phyloP scores from a whole-genome alignment of 257 asterid species.

The Nicotiana paniculata region DNA sequence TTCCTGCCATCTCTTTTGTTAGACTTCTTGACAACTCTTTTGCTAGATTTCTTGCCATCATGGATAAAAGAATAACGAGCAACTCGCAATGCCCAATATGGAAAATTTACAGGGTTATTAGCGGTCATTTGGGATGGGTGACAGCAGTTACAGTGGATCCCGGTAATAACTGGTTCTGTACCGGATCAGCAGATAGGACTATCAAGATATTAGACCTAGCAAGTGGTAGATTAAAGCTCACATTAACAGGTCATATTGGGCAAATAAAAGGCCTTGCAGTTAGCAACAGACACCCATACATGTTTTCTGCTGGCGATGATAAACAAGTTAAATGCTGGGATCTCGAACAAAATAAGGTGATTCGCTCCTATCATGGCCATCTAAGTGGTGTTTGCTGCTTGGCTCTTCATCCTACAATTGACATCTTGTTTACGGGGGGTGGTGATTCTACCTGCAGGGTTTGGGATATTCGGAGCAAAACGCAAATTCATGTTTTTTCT shows the following conservation, averaged over 20 bases:
- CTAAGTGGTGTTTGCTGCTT: too few relatives aligned
- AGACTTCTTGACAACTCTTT: too few relatives aligned
- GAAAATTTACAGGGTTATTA: neutral
- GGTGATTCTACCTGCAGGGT: too few relatives aligned
- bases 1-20: too few relatives aligned
- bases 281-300: slow-evolving; percentile 69
- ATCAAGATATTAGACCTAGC: slow-evolving; percentile 64
- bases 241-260: slow-evolving; percentile 64
- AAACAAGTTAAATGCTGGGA: slow-evolving; percentile 35
- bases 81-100: too few relatives aligned
- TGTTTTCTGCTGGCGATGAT: slow-evolving; percentile 95
- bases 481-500: too few relatives aligned
- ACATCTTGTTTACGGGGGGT: too few relatives aligned
- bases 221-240: slow-evolving; percentile 50
- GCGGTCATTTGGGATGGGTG: neutral
- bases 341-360: too few relatives aligned
- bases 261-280: slow-evolving; percentile 67
- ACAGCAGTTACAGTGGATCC: neutral
- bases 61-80: too few relatives aligned
- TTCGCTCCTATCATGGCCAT: too few relatives aligned
- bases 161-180: neutral
- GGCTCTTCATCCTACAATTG: slow-evolving; percentile 68
- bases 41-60: too few relatives aligned
- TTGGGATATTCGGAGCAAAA: too few relatives aligned
- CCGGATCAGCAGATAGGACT: neutral